Evolutionary conservation across 169 alveolate species (phyloP), one percentile per base, ranked within the genome.

Genomic region (Perkinsus olseni): DNA sequence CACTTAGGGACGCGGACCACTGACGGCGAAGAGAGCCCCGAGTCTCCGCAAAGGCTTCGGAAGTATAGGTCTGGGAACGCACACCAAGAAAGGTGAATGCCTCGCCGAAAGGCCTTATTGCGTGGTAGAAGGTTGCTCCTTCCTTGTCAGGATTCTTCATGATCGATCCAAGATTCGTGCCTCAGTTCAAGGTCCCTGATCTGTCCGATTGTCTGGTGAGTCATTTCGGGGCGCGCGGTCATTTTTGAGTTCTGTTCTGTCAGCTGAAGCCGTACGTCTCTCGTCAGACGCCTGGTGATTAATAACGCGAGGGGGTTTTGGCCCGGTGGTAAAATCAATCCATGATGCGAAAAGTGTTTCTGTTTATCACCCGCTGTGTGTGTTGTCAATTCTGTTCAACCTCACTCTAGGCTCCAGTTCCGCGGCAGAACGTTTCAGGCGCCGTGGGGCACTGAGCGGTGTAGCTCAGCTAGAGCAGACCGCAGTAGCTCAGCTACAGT

Each of bases 231-330:
- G 50, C 82, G 82, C 82, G 28, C 37, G 34, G 82, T 62, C 34
- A 28, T 24, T 28, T 13, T 4, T 13, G 82, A 62, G 82, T 8
- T 24, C 17, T 62, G 37, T 62, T 28, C 10, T 40, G 38, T 37
- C n/a, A 91, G 74, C 24, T 91, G 93, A 91, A 91, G 62, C 93
- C 93, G 0, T 91, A 91, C 93, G 93, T 91, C 31, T 91, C 93
- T 34, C 34, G 93, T 10, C 34, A 51, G 34, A 91, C 93, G 39
- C 93, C 93, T 1, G n/a, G 93, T 91, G 39, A 51, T 91, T 28
- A 91, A 91, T 45, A 91, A 39, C 38, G 93, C 93, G 40, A 39
- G 82, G 31, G 93, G 62, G 24, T 91, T 39, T 39, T 91, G 93
- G 93, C 82, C 82, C 8, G 82, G 82, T 62, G 82, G 82, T 4